Percentiles rank a stretch among this genome's conserved stretches.
phyloP scores from a whole-genome alignment of 108 stramenopile genomes.

The Epithemia pelagica region DNA sequence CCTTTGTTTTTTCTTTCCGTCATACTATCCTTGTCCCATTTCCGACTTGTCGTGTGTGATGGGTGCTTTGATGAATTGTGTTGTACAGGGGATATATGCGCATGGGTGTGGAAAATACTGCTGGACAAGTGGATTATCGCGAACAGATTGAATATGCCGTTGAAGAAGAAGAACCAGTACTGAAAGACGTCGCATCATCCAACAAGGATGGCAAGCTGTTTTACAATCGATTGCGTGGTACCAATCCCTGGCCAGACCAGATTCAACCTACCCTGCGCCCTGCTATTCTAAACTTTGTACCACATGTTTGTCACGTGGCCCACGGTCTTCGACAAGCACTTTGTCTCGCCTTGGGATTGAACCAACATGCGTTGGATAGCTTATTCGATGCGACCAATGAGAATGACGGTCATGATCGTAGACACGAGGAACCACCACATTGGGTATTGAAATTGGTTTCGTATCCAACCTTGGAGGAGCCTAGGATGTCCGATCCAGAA shows the following conservation, averaged over 20 bases:
- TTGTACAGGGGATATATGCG: constrained; percentile 49
- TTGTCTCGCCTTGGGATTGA: constrained; percentile 42
- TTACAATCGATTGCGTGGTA: constrained; percentile 35
- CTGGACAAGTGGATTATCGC: constrained; percentile 50
- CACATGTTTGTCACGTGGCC: constrained; percentile 31
- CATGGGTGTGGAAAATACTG: constrained; percentile 65
- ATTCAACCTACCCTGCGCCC: constrained; percentile 37
- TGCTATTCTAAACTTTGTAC: constrained; percentile 27
- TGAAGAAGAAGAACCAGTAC: constrained; percentile 11
- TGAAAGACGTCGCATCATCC: not conserved
- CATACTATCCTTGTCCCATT: not conserved
- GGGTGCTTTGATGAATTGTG: not conserved
- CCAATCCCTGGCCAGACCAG: constrained; percentile 52
- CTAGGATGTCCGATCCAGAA: too few species aligned
- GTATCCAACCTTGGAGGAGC: constrained; percentile 36
- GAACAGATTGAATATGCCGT: constrained; percentile 68
- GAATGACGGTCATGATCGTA: too few species aligned
- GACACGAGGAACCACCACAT: constrained; percentile 46
- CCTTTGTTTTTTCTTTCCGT: constrained; percentile 18
- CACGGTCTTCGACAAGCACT: constrained; percentile 45
- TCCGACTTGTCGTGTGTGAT: too few species aligned
- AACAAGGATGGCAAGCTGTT: constrained; percentile 6
- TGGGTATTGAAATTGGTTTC: constrained; percentile 58
- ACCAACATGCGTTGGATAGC: constrained; percentile 13
- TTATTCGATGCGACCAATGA: constrained; percentile 12